Base-by-base conservation (phyloP, 2,329 filamentous ascomycete genomes). In the Tolypocladium tundrense region DNA sequence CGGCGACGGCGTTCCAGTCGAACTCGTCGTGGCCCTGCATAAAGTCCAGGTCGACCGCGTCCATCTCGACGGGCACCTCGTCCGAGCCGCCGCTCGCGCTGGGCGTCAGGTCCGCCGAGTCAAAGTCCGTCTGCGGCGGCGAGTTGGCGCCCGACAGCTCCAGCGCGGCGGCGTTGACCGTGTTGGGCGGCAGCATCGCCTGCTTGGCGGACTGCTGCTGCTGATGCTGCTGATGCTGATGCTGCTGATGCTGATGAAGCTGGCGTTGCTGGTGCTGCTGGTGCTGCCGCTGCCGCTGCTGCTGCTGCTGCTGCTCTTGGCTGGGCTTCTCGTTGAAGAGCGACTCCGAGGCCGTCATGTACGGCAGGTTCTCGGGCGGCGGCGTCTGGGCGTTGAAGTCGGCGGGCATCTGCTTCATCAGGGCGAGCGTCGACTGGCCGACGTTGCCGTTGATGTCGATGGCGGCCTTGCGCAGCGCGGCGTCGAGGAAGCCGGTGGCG, bases 401-500 rank as follows among this genome's bases (percentile, higher is more conserved):
- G 35, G 71, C 66, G 24, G 72, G 69, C 27, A 73, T 65, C 58
- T 68, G 67, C 62, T 71, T 69, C 65, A 73, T 69, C 67, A 73
- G 70, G 33, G 65, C 66, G 45, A 69, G 64, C n/a, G 68, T 67
- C 24, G 69, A 66, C 16, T 67, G 69, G 6, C 68, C 66, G 19
- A 69, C 64, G 53, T 67, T 72, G 52, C 72, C 69, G 55, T 74
- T 82, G 43, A 91, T 77, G 58, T 89, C 85, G 61, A 94, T 91
- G 58, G 89, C 86, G 10, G 90, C 90, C 75, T 96, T 95, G 61
- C 89, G 86, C 61, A 96, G 88, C 1, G 91, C 91, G 1, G 91
- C 91, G 69, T 96, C 90, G n/a, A 97, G 80, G 76, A 97, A 97
- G 2, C 90, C 90, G 1, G 90, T 93, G n/a, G 91, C 91, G 66